Evolutionary conservation across 2,329 filamentous ascomycete genomes (phyloP), one percentile per base, ranked within the genome.

Genomic region (Paracamarosporium sp.): DNA sequence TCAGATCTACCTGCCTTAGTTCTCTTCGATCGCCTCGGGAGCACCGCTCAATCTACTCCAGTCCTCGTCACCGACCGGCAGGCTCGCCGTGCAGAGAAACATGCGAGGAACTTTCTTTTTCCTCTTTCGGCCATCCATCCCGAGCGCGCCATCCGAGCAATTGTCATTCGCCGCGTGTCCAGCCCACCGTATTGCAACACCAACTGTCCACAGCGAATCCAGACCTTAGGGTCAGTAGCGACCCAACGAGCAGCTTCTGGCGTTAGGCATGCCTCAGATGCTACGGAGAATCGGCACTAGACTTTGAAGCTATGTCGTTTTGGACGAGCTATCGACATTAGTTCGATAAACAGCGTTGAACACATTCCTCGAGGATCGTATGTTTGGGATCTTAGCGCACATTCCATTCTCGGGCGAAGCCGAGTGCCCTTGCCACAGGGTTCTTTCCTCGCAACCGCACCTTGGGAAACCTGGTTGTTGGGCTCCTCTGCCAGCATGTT

Each of bases 381-480:
- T 31, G 22, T 27, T 20, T 53, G 46, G 13, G 22, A 36, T 13
- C 15, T 31, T 59, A 31, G 36, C 27, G 46, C 28, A 50, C 55
- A 62, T 67, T 66, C 62, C 61, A 58, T 53, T 54, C 62, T 70
- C 68, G 69, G 66, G 58, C 59, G 55, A 64, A 62, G 55, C 70
- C 67, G 66, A 69, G 50, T 55, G 57, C 60, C 60, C 64, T 44
- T 48, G 30, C 31, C 60, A 46, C 60, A 63, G 56, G 59, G 61
- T 60, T 55, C 44, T 57, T 56, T 53, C 59, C 62, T 67, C 66
- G 68, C 65, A 64, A 67, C 60, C 55, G 61, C 55, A 58, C 54
- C 59, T 63, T 59, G 20, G 46, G 46, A 35, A 46, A 71, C 70
- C 72, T 59, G 72, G 71, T 73, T 69, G 48, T 57, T 66, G 73